These are phyloP conservation scores for Citrus medica DNA, from an alignment of 345 rosid species.

Conservation along the genomic window DNA sequence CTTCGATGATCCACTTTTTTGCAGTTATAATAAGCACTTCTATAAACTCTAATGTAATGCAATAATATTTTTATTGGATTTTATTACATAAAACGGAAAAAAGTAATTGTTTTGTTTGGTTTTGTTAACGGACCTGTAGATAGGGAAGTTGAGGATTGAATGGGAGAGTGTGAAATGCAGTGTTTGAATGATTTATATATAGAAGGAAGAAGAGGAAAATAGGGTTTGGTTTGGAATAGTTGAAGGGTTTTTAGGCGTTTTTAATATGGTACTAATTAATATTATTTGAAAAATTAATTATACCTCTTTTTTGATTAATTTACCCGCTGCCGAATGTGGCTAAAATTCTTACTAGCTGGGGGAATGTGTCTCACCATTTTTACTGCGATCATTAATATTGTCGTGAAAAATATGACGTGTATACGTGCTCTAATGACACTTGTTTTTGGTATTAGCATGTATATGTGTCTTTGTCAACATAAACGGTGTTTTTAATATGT, in stretches of 20 bases:
- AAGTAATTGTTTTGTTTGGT: no score
- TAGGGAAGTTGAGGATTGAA: neutral
- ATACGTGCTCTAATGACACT: neutral
- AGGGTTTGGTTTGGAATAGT: slow-evolving; percentile 1
- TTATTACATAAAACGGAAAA: neutral
- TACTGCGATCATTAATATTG: no score
- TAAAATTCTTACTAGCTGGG: neutral
- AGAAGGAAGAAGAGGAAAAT: neutral
- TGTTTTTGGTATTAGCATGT: neutral
- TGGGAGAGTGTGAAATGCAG: neutral
- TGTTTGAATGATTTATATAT: neutral
- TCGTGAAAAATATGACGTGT: neutral
- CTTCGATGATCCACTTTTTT: slow-evolving; percentile 73
- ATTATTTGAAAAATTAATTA: no score
- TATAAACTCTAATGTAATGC: neutral
- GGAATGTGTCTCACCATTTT: neutral
- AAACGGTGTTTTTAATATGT: neutral
- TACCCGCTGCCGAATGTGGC: no score
- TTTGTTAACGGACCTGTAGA: neutral
- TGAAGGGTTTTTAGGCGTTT: neutral
- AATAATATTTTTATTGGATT: neutral
- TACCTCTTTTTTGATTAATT: no score
- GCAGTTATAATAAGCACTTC: no score
- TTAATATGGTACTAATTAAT: no score
- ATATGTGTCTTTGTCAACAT: neutral